Conservation (phyloP, 805 yeast genomes). For the Wickerhamiella galacta region DNA sequence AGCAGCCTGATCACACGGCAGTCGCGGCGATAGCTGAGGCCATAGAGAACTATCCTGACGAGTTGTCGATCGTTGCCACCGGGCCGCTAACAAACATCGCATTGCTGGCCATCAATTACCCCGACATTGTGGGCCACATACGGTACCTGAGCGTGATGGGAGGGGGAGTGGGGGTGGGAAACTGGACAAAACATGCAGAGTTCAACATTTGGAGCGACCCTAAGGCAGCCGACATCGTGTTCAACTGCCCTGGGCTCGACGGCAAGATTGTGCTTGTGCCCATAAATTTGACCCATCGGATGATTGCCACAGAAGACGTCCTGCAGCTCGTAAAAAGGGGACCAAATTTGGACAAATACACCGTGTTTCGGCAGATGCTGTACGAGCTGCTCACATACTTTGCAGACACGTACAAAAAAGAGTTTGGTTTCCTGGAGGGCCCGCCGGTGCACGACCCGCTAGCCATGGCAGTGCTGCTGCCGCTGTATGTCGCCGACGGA, state of each 20-base stretch:
- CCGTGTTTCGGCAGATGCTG: conserved; percentile 34
- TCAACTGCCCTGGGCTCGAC: conserved; percentile 31
- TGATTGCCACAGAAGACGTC: conserved; percentile 32
- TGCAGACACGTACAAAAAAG: conserved; percentile 28
- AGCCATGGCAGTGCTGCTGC: conserved; percentile 44
- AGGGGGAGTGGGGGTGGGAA: conserved; percentile 36
- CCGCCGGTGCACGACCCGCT: conserved; percentile 76
- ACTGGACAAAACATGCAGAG: conserved; percentile 39
- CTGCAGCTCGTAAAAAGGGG: conserved; percentile 27
- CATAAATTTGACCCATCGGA: conserved; percentile 53
- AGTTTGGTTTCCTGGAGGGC: conserved; percentile 33
- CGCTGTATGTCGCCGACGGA: conserved; percentile 23
- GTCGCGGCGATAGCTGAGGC: conserved; percentile 29
- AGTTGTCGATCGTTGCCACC: conserved; percentile 48
- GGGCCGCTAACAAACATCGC: conserved; percentile 69
- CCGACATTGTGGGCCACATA: conserved; percentile 35
- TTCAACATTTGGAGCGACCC: conserved; percentile 68
- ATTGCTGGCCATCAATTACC: conserved; percentile 34
- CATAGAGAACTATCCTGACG: conserved; percentile 28
- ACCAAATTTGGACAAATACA: conserved; percentile 21
- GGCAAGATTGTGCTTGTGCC: conserved; percentile 42
- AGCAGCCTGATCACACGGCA: conserved; percentile 24
- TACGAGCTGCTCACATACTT: conserved; percentile 38
- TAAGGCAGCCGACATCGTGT: conserved; percentile 45
- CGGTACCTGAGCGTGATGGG: conserved; percentile 59